Evolutionary conservation across 1,284 basidiomycete species (phyloP), one percentile per base, ranked within the genome.

Genomic region (Ceratobasidium sp.): DNA sequence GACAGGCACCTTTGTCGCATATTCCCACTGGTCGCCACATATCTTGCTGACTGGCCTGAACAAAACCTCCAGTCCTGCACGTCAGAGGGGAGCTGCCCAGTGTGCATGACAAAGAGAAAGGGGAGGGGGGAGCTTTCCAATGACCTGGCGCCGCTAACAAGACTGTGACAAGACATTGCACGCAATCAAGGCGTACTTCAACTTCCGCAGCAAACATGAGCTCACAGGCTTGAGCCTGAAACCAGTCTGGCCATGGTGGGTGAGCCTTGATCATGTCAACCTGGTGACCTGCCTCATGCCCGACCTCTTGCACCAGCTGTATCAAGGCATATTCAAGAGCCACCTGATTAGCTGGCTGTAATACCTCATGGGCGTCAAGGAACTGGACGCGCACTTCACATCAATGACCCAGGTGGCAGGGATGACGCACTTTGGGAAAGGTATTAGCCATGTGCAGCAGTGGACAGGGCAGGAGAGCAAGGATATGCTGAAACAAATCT

Each of bases 21-120:
- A 5, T 64, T n/a, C 36, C 62, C 62, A n/a, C 36, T 48, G 72
- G n/a, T 28, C 63, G 42, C 73, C 58, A 7, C 49, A 25, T 71
- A 72, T 18, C 4, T 75, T 5, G 75, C 67, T 8, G 74, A 75
- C 38, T 72, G 53, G 42, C 73, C 73, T 18, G 74, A 75, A 72
- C 74, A 75, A 38, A 62, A 66, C 46, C 42, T 67, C 8, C 49
- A 69, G n/a, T 62, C 25, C 11, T 49, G 61, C 36, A 63, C 61
- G 11, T 11, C 38, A 1, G 16, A 11, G 8, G 23, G 30, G 18
- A 25, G 48, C 23, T 64, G 62, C 46, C 62, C 62, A 42, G 53
- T 64, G 1, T 64, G 62, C 46, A 38, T 0, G n/a, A 54, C 40
- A 11, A 11, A 25, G 16, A 9, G n/a, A 4, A n/a, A 16, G 18